phyloP scores from a whole-genome alignment of 2,329 filamentous ascomycete genomes.

The Sarocladium oryzae region DNA sequence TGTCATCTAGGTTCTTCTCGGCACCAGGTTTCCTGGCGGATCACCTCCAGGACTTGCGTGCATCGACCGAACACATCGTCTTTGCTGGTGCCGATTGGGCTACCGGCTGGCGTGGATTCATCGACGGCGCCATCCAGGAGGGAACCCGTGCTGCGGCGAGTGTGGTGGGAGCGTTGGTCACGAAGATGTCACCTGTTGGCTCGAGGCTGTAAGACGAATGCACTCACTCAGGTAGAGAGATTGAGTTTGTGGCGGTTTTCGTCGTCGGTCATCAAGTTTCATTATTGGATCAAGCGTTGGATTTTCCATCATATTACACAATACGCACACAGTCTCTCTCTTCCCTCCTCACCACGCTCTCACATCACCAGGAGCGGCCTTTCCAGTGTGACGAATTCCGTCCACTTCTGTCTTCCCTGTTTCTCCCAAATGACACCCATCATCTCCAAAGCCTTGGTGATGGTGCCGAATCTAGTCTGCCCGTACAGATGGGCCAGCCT shows the following conservation, averaged over 20 bases:
- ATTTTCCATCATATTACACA: neutral
- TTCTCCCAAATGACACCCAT: constrained; percentile 9
- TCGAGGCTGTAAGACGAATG: neutral
- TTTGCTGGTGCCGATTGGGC: constrained; percentile 45
- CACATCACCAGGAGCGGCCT: constrained; percentile 4
- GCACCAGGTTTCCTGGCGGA: constrained; percentile 24
- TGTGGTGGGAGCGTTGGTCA: constrained; percentile 19
- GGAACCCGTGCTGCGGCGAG: constrained; percentile 22
- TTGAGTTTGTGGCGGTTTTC: too few relatives aligned
- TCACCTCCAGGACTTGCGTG: constrained; percentile 33
- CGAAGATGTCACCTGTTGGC: constrained; percentile 9
- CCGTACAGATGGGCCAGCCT: constrained; percentile 4
- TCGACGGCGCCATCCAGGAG: constrained; percentile 43
- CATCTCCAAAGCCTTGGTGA: constrained; percentile 8
- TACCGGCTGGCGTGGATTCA: constrained; percentile 41
- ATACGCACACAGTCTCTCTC: neutral
- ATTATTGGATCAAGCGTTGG: too few relatives aligned
- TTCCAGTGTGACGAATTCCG: neutral
- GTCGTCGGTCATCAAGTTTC: too few relatives aligned
- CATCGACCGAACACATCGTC: constrained; percentile 32
- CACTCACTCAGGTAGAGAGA: too few relatives aligned
- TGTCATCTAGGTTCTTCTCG: constrained; percentile 24
- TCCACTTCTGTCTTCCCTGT: neutral
- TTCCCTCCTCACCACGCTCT: neutral
- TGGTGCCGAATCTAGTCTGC: constrained; percentile 10